These are phyloP conservation scores for Vittaforma corneae DNA, from an alignment of 371 early-diverging fungal species.

Conservation along the genomic window DNA sequence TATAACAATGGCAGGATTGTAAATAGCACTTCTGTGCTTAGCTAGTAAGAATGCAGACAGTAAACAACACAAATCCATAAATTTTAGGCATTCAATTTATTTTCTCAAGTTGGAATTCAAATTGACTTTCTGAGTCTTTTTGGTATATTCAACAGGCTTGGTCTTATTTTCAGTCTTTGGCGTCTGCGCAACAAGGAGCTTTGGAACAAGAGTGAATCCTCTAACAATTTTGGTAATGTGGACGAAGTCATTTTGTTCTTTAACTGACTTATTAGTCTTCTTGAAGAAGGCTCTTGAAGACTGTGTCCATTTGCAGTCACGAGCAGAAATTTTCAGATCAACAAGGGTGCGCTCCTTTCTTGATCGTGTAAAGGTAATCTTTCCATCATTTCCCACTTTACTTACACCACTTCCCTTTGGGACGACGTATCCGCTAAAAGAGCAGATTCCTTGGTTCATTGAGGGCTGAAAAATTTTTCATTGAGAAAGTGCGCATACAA, in stretches of 20 bases:
- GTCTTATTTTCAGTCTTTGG: not conserved
- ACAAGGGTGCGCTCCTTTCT: conserved; percentile 35
- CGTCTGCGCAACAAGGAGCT: not conserved
- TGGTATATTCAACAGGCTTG: not conserved
- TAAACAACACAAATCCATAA: too few species aligned
- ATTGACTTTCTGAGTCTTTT: not conserved
- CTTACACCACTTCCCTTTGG: conserved; percentile 33
- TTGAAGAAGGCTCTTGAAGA: conserved; percentile 26
- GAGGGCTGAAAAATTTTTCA: conserved; percentile 2
- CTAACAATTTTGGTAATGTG: not conserved
- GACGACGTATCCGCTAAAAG: conserved; percentile 26
- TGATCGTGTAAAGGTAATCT: conserved; percentile 11
- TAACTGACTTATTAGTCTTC: conserved; percentile 12
- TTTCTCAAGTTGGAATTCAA: not conserved
- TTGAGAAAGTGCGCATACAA: too few species aligned
- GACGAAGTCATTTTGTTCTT: not conserved
- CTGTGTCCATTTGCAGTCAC: conserved; percentile 31
- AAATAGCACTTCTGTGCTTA: too few species aligned
- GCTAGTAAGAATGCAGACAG: too few species aligned
- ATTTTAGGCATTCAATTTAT: not conserved
- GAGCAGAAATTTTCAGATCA: conserved; percentile 15
- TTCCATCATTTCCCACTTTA: conserved; percentile 34
- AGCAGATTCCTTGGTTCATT: conserved; percentile 31
- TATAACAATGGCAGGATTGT: too few species aligned
- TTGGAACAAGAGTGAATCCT: not conserved